These are phyloP conservation scores for Paraconiothyrium brasiliense DNA, from an alignment of 2,329 filamentous ascomycete species.

Conservation along the genomic window DNA sequence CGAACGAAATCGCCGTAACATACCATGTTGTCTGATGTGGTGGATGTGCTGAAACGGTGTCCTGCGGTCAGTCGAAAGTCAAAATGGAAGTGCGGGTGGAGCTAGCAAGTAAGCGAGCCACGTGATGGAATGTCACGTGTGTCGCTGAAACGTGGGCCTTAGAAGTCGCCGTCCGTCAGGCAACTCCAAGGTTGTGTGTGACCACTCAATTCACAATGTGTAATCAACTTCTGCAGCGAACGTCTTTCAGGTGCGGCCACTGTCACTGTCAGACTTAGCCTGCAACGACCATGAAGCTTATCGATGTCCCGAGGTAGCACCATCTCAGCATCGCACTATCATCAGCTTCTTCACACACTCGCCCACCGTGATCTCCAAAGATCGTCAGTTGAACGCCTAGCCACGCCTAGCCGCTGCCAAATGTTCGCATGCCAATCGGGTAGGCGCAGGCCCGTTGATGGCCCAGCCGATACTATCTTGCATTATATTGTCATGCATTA, in stretches of 20 bases:
- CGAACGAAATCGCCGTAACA: slow-evolving; percentile 20
- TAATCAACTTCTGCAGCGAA: too few relatives aligned
- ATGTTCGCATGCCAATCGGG: neutral
- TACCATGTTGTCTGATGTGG: slow-evolving; percentile 56
- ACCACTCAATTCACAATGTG: too few relatives aligned
- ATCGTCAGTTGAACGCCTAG: neutral
- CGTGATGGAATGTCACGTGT: too few relatives aligned
- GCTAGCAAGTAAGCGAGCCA: neutral
- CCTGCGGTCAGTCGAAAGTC: slow-evolving; percentile 28
- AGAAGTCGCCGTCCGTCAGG: too few relatives aligned
- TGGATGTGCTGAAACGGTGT: slow-evolving; percentile 41
- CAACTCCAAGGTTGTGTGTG: too few relatives aligned
- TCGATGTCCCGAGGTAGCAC: too few relatives aligned
- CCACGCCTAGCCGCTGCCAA: neutral
- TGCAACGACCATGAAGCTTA: too few relatives aligned
- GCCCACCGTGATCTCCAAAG: neutral
- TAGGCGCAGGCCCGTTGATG: neutral
- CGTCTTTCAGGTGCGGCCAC: too few relatives aligned
- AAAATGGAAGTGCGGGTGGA: slow-evolving; percentile 19
- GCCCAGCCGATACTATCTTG: neutral
- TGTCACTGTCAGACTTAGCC: too few relatives aligned
- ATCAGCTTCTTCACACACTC: neutral
- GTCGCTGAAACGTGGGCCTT: too few relatives aligned
- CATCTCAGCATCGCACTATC: neutral
- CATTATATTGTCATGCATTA: neutral